These are phyloP conservation scores for Phyllosticta citrichinensis DNA, from an alignment of 2,329 filamentous ascomycete genomes.

Conservation along the genomic window DNA sequence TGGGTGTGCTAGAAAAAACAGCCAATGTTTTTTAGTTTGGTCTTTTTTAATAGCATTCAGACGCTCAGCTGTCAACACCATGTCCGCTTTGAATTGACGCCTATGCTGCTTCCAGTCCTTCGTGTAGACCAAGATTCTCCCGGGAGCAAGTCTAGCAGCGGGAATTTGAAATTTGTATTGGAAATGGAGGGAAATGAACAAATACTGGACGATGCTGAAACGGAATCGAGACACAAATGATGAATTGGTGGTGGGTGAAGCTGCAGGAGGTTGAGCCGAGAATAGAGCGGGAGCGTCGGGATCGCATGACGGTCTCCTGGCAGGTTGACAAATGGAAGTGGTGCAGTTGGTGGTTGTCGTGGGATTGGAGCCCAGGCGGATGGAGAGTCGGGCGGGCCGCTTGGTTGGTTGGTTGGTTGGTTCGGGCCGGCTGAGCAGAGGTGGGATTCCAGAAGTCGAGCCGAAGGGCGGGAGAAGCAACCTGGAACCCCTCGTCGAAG, in stretches of 20 bases:
- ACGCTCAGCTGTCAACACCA: too few relatives aligned
- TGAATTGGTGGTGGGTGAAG: not conserved
- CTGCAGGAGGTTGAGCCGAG: not conserved
- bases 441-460: not conserved
- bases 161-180: not conserved
- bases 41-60: too few relatives aligned
- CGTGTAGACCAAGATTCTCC: too few relatives aligned
- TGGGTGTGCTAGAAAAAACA: too few relatives aligned
- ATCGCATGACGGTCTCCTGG: not conserved
- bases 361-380: not conserved
- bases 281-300: not conserved
- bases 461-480: not conserved
- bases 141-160: too few relatives aligned
- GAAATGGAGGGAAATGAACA: not conserved
- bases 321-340: not conserved
- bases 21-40: too few relatives aligned
- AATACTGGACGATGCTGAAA: not conserved
- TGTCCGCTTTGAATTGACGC: too few relatives aligned
- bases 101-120: too few relatives aligned
- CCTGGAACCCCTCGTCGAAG: not conserved
- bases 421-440: not conserved
- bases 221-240: not conserved
- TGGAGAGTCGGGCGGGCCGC: not conserved
- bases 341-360: not conserved
- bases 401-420: not conserved